Conservation (phyloP, 2,329 filamentous ascomycete species). For the Fusarium albosuccineum region DNA sequence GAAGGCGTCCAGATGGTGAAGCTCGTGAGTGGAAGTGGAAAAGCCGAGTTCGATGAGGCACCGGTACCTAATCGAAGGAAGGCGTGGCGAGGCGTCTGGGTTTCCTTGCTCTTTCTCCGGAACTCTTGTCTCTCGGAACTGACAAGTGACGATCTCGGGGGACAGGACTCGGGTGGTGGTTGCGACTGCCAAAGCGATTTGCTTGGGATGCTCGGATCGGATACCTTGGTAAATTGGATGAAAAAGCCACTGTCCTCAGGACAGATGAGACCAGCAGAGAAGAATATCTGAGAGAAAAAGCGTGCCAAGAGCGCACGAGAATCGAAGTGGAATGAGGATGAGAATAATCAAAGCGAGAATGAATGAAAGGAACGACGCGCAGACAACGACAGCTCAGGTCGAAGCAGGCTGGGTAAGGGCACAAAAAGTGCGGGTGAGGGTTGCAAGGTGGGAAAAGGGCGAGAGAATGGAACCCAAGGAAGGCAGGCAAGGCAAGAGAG, state of each 20-base stretch:
- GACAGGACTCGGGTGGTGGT: slow-evolving; percentile 26
- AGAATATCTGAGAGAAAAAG: neutral
- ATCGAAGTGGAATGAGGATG: slow-evolving; percentile 14
- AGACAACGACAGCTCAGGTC: slow-evolving; percentile 41
- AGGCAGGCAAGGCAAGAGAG: slow-evolving; percentile 11
- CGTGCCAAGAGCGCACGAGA: slow-evolving; percentile 15
- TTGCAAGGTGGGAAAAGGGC: slow-evolving; percentile 20
- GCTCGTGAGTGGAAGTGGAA: slow-evolving; percentile 25
- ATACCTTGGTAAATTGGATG: neutral
- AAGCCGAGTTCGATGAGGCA: slow-evolving; percentile 28
- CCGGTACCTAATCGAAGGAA: slow-evolving; percentile 21
- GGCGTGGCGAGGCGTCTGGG: slow-evolving; percentile 21
- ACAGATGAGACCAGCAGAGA: slow-evolving; percentile 16
- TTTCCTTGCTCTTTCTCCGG: slow-evolving; percentile 31
- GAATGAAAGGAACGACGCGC: slow-evolving; percentile 39
- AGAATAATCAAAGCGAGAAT: slow-evolving; percentile 30
- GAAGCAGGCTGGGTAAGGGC: slow-evolving; percentile 37
- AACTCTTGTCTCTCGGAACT: neutral
- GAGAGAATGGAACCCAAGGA: slow-evolving; percentile 11
- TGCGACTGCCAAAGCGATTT: slow-evolving; percentile 31
- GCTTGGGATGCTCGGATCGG: neutral
- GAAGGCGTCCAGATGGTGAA: slow-evolving; percentile 29
- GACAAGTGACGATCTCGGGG: slow-evolving; percentile 10
- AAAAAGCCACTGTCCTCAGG: slow-evolving; percentile 34
- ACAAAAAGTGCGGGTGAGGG: slow-evolving; percentile 36